Evolutionary conservation across 2,329 filamentous ascomycete species (phyloP).

Genomic region (Penicillium brasilianum): DNA sequence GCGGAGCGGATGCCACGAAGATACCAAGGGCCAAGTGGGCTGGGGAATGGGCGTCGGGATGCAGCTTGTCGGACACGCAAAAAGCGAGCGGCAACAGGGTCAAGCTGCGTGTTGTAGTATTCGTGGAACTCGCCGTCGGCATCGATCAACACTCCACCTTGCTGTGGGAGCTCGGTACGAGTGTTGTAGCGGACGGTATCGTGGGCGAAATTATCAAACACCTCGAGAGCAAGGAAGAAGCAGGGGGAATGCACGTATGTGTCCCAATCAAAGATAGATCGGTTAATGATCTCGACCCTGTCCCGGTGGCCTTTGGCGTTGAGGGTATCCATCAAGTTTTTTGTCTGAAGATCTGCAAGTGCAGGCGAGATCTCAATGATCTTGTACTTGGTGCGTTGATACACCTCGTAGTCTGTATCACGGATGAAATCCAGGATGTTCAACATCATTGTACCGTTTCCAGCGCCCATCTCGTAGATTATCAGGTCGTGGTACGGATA

Average conservation of each 20-base stretch:
- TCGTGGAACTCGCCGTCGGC: constrained; percentile 88
- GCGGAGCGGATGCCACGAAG: constrained; percentile 66
- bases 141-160: constrained; percentile 88
- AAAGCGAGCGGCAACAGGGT: constrained; percentile 82
- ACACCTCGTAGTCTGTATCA: constrained; percentile 85
- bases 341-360: constrained; percentile 77
- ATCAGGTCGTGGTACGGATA: constrained; percentile 97
- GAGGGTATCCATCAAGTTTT: constrained; percentile 69
- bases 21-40: constrained; percentile 53
- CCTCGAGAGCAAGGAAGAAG: constrained; percentile 97
- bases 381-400: constrained; percentile 88
- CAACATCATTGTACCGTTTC: constrained; percentile 95
- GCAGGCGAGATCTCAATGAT: constrained; percentile 93
- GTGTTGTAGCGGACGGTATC: constrained; percentile 91
- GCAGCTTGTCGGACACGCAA: constrained; percentile 83
- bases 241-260: constrained; percentile 87
- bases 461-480: constrained; percentile 98
- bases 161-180: constrained; percentile 77
- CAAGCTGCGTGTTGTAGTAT: constrained; percentile 81
- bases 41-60: constrained; percentile 49
- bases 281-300: constrained; percentile 93
- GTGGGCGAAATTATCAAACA: constrained; percentile 98
- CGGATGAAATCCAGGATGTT: constrained; percentile 98
- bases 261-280: constrained; percentile 93
- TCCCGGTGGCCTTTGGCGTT: constrained; percentile 75